Evolutionary conservation across 2,329 filamentous ascomycete genomes (phyloP), one percentile per base, ranked within the genome.

Genomic region (Apiospora saccharicola): DNA sequence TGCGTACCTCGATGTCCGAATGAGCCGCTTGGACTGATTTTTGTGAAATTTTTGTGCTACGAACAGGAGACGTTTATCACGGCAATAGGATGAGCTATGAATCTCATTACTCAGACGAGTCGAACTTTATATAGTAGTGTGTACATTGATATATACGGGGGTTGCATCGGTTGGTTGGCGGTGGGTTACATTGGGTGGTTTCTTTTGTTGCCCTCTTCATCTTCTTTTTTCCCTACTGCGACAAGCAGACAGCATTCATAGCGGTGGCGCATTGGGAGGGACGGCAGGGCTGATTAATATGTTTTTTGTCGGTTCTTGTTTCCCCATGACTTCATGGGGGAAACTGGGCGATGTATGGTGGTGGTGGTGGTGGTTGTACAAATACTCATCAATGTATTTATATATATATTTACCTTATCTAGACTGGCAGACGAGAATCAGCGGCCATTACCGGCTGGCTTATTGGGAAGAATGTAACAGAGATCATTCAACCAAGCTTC

Each of bases 1-100:
- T 13, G 73, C 77, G 30, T 79, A 79, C 68, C 74, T 79, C 5
- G 77, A 78, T 53, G 69, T 78, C 34, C 73, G 77, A 8, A 74
- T 78, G 61, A 76, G 73, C 64, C 73, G 74, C 22, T 14, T 74
- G 26, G 68, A 72, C 26, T 67, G 24, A 37, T 68, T 46, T 16
- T 16, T 64, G 30, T 41, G 57, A 61, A 61, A 22, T 57, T 57
- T 61, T 6, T 61, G 53, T 61, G 34, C 53, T 41, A 41, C 37
- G 37, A 19, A 61, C 30, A 61, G 53, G 53, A 37, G 30, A 37
- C 24, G 13, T 47, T 47, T 47, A 41, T 41, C 37, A 53, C 22
- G 8, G 16, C 30, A 10, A 41, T n/a, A 6, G 46, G 57, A 64
- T 41, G 57, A 64, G 57, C 19, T 41, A 64, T 41, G 10, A 41